Evolutionary conservation across 164 flowering plant species (phyloP).

Genomic region (Dillenia suffruticosa): DNA sequence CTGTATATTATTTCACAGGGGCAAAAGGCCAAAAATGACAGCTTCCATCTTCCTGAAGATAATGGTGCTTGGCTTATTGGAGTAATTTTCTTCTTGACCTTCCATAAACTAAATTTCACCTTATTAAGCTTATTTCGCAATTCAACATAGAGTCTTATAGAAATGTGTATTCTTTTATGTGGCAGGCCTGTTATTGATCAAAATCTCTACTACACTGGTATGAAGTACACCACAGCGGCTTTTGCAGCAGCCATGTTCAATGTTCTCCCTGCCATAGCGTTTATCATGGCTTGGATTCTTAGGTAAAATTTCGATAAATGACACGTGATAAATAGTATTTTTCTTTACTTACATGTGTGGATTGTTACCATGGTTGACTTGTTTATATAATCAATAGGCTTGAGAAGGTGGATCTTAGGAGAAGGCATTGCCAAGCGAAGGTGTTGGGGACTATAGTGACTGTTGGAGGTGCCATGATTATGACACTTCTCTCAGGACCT

Average conservation of each 20-base stretch:
- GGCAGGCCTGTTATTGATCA: slow-evolving; percentile 45
- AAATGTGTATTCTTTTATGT: neutral
- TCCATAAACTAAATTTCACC: neutral
- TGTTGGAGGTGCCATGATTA: slow-evolving; percentile 46
- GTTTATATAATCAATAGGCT: slow-evolving; percentile 18
- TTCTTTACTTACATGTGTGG: too few relatives aligned
- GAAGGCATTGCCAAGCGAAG: slow-evolving; percentile 37
- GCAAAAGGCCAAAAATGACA: slow-evolving; percentile 34
- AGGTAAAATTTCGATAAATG: slow-evolving; percentile 15
- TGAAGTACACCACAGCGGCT: slow-evolving; percentile 50
- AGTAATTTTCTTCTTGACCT: slow-evolving; percentile 11
- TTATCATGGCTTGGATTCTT: slow-evolving; percentile 38
- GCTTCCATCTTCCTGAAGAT: slow-evolving; percentile 24
- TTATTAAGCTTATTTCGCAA: neutral
- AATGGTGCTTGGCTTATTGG: slow-evolving; percentile 20
- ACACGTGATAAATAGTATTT: too few relatives aligned
- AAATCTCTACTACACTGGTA: slow-evolving; percentile 44
- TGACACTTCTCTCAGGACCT: slow-evolving; percentile 45
- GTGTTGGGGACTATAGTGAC: slow-evolving; percentile 40
- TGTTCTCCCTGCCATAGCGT: slow-evolving; percentile 42
- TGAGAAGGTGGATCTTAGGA: slow-evolving; percentile 37
- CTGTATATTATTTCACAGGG: slow-evolving; percentile 20
- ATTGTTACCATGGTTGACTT: too few relatives aligned
- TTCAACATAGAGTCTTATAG: neutral
- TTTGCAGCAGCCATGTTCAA: slow-evolving; percentile 44